Evolutionary conservation across 495 filamentous ascomycete genomes (phyloP), one percentile per base, ranked within the genome.

Genomic region (Daldinia vernicosa): DNA sequence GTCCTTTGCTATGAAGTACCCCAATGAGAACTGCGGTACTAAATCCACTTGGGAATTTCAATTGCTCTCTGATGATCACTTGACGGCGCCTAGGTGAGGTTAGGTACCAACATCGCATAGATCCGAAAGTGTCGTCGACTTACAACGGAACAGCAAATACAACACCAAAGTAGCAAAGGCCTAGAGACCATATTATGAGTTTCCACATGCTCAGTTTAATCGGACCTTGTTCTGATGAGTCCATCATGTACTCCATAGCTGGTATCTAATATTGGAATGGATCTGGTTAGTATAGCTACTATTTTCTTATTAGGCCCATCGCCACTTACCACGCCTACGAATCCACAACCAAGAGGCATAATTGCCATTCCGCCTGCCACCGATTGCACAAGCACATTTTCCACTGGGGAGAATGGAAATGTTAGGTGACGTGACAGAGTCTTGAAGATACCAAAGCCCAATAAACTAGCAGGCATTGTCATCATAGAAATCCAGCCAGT

Each of bases 361-460:
- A 95, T 97, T 0, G 95, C 96, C 77, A 98, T 94, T 24, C 92
- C 90, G 9, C 95, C 94, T 0, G 96, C 95, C 43, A 99, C 95
- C 4, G 94, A 97, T 82, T 98, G 96, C 5, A 99, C 94, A 30
- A 99, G 86, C 7, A 99, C 96, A 78, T 99, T 99, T 80, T 99
- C 96, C 28, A 98, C 92, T 0, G 95, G 94, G 6, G 91, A 92
- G 74, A 98, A 98, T 2, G 94, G 93, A 60, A 89, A 88, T 32
- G 84, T 83, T 4, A 97, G 78, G 53, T 91, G 84, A 59, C 88
- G 87, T 1, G 89, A 85, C 2, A 98, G 77, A 22, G 89, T 85
- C 74, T 94, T 93, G 84, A 99, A 99, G 72, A 97, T 90, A 6
- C 93, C 95, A 75, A 98, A 98, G n/a, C 96, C 96, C 64, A 99